phyloP scores from a whole-genome alignment of 306 rosid genomes.

The Cucurbita moschata region DNA sequence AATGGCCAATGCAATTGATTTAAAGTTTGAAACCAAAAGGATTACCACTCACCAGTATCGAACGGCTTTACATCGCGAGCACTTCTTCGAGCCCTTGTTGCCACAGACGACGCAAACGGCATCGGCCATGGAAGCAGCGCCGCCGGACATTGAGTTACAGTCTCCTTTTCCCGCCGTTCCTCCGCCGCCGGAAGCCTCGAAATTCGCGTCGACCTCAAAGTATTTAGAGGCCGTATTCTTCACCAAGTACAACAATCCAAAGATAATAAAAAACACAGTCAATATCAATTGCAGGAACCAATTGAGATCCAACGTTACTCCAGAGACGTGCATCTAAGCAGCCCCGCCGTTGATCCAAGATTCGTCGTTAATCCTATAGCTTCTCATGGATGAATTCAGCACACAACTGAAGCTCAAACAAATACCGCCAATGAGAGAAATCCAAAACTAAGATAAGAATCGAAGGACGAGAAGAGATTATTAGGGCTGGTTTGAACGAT shows the following conservation, averaged over 20 bases:
- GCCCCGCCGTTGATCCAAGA: slow-evolving; percentile 18
- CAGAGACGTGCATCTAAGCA: slow-evolving; percentile 78
- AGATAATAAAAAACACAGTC: slow-evolving; percentile 24
- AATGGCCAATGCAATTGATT: neutral
- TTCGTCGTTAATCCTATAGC: slow-evolving; percentile 14
- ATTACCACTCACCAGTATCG: slow-evolving; percentile 46
- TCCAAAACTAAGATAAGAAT: neutral
- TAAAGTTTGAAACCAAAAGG: neutral
- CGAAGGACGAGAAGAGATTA: neutral
- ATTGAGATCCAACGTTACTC: slow-evolving; percentile 69
- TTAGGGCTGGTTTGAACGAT: slow-evolving; percentile 7
- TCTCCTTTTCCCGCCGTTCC: slow-evolving; percentile 15
- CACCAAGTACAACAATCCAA: slow-evolving; percentile 45
- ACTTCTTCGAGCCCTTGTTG: slow-evolving; percentile 28
- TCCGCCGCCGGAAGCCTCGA: slow-evolving; percentile 20
- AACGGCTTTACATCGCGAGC: slow-evolving; percentile 80
- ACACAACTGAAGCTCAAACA: neutral
- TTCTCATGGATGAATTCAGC: slow-evolving; percentile 38
- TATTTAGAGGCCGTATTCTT: slow-evolving; percentile 78
- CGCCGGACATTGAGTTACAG: slow-evolving; percentile 44
- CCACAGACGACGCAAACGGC: slow-evolving; percentile 49
- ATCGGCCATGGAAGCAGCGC: slow-evolving; percentile 12
- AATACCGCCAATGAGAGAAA: neutral
- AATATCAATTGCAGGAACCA: slow-evolving; percentile 61
- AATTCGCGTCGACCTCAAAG: slow-evolving; percentile 78